These are phyloP conservation scores for Dactylellina drechsleri DNA, from an alignment of 2,329 filamentous ascomycete genomes.

Conservation along the genomic window DNA sequence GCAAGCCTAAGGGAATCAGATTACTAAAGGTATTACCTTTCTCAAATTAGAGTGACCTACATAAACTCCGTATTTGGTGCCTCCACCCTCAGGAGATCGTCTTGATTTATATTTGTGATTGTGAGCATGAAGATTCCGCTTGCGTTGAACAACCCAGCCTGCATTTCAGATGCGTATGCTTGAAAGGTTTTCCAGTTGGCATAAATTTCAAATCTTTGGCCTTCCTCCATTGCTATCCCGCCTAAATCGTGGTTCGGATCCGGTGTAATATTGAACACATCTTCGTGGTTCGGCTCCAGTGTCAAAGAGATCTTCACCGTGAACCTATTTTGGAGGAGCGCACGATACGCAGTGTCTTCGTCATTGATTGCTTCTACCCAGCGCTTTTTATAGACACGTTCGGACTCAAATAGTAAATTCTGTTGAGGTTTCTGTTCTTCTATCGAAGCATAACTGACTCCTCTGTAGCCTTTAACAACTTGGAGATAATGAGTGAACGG, in stretches of 20 bases:
- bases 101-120: background rate
- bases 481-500: no score
- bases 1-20: background rate
- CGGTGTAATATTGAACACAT: no score
- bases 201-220: background rate
- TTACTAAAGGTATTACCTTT: background rate
- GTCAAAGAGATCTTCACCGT: no score
- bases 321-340: background rate
- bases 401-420: background rate
- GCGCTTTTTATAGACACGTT: background rate
- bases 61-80: background rate
- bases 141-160: constrained; percentile 1
- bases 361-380: background rate
- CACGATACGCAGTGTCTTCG: background rate
- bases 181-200: background rate
- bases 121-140: background rate
- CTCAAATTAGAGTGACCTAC: background rate
- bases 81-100: background rate
- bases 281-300: no score
- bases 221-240: background rate
- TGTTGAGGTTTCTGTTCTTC: background rate
- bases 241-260: no score
- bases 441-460: background rate
- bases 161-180: background rate
- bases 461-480: constrained; percentile 1